Evolutionary conservation across 2,329 filamentous ascomycete genomes (phyloP).

Genomic region (Blumeria graminis): DNA sequence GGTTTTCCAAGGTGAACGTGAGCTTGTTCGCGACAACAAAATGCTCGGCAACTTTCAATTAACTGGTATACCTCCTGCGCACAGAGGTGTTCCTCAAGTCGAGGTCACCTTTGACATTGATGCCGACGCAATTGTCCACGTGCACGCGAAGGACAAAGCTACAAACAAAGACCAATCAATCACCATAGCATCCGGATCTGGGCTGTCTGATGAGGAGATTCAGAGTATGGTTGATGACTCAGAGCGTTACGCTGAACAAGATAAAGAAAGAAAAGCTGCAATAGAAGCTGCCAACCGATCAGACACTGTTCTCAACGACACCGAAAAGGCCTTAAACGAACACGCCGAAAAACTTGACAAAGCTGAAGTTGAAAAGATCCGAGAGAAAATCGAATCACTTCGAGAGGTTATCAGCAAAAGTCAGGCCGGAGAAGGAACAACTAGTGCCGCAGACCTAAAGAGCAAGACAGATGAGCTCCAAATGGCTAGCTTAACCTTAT

Average conservation of each 20-base stretch:
- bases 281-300: slow-evolving; percentile 96
- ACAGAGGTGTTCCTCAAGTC: slow-evolving; percentile 86
- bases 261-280: slow-evolving; percentile 88
- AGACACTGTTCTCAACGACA: slow-evolving; percentile 89
- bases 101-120: slow-evolving; percentile 99
- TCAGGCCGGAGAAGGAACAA: slow-evolving; percentile 71
- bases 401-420: slow-evolving; percentile 83
- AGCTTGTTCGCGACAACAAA: slow-evolving; percentile 97
- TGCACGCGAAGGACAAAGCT: slow-evolving; percentile 96
- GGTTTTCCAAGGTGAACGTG: slow-evolving; percentile 99
- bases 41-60: slow-evolving; percentile 98
- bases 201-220: slow-evolving; percentile 85
- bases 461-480: slow-evolving; percentile 97
- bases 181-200: slow-evolving; percentile 92
- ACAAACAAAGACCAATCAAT: slow-evolving; percentile 99
- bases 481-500: slow-evolving; percentile 81
- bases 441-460: slow-evolving; percentile 85
- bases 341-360: slow-evolving; percentile 93
- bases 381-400: slow-evolving; percentile 71
- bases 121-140: slow-evolving; percentile 91
- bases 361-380: slow-evolving; percentile 76
- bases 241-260: slow-evolving; percentile 81
- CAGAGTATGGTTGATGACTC: slow-evolving; percentile 95
- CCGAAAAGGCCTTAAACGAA: slow-evolving; percentile 94
- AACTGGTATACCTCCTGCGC: slow-evolving; percentile 83